phyloP scores from a whole-genome alignment of 2,329 filamentous ascomycete genomes.

The Fusarium siculi region DNA sequence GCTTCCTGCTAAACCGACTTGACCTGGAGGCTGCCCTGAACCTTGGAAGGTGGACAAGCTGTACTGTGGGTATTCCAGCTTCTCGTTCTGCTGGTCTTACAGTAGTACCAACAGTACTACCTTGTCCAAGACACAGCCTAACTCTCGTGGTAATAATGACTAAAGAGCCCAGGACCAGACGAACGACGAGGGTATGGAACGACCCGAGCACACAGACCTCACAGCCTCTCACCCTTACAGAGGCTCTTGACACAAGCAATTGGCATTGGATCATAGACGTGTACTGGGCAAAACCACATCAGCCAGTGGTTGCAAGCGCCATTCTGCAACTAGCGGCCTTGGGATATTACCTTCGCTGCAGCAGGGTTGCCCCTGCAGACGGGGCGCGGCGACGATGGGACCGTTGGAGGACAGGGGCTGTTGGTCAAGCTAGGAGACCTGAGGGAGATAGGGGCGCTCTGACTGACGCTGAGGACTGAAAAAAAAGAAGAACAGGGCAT shows the following conservation, averaged over 20 bases:
- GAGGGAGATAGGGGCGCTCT: conserved; percentile 35
- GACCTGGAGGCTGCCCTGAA: not conserved
- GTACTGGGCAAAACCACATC: conserved; percentile 30
- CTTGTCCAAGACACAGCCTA: conserved; percentile 4
- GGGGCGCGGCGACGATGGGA: conserved; percentile 28
- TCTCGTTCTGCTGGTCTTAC: not conserved
- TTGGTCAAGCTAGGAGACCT: conserved; percentile 21
- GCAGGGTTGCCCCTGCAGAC: conserved; percentile 46
- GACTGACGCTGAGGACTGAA: conserved; percentile 8
- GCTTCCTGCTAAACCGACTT: conserved; percentile 1
- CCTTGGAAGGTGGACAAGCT: conserved; percentile 24
- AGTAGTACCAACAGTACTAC: not conserved
- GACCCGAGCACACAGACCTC: conserved; percentile 29
- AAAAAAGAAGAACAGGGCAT: not conserved
- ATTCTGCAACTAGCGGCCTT: conserved; percentile 45
- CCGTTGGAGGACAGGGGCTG: conserved; percentile 26
- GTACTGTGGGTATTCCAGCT: conserved; percentile 25
- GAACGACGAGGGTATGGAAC: conserved; percentile 31
- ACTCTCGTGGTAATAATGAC: conserved; percentile 16
- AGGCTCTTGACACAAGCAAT: conserved; percentile 13
- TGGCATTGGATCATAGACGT: conserved; percentile 32
- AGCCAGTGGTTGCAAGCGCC: conserved; percentile 45
- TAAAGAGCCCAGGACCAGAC: conserved; percentile 13
- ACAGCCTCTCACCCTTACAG: conserved; percentile 33
- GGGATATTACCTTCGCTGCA: conserved; percentile 48